These are phyloP conservation scores for Goniomonas avonlea DNA, from an alignment of 78 protist genomes.

Conservation along the genomic window DNA sequence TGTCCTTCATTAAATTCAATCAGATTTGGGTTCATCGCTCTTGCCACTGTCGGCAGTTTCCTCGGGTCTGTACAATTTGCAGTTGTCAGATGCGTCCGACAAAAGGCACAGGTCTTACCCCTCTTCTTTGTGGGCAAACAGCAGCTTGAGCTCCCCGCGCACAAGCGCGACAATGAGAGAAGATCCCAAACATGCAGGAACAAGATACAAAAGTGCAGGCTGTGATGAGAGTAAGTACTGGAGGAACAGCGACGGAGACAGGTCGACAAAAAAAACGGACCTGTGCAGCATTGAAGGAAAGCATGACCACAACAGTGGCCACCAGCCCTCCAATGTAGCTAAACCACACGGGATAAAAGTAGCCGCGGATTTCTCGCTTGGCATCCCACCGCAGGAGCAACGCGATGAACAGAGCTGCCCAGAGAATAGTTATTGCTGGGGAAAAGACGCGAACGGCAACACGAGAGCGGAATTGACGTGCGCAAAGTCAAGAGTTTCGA, in stretches of 20 bases:
- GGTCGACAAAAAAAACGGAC: not conserved
- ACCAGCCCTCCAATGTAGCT: slow-evolving; percentile 1
- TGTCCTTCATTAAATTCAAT: too few species aligned
- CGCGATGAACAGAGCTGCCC: not conserved
- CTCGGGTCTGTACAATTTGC: too few species aligned
- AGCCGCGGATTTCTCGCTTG: not conserved
- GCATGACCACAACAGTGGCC: slow-evolving; percentile 11
- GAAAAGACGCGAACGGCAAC: not conserved
- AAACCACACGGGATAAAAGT: not conserved
- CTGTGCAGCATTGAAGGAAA: not conserved
- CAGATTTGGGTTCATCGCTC: too few species aligned
- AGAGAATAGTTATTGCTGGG: too few species aligned
- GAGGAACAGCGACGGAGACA: not conserved
- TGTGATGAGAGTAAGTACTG: not conserved
- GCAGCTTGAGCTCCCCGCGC: not conserved
- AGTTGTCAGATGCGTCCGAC: too few species aligned
- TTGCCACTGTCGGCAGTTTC: too few species aligned
- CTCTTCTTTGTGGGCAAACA: too few species aligned
- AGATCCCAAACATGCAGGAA: not conserved
- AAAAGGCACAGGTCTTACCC: too few species aligned
- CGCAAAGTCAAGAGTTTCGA: too few species aligned
- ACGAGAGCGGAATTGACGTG: too few species aligned
- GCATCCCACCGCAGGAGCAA: not conserved
- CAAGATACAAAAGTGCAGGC: slow-evolving; percentile 24
- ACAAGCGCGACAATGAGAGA: not conserved